phyloP scores from a whole-genome alignment of 805 yeast genomes.

The Lipomyces mesembrius region DNA sequence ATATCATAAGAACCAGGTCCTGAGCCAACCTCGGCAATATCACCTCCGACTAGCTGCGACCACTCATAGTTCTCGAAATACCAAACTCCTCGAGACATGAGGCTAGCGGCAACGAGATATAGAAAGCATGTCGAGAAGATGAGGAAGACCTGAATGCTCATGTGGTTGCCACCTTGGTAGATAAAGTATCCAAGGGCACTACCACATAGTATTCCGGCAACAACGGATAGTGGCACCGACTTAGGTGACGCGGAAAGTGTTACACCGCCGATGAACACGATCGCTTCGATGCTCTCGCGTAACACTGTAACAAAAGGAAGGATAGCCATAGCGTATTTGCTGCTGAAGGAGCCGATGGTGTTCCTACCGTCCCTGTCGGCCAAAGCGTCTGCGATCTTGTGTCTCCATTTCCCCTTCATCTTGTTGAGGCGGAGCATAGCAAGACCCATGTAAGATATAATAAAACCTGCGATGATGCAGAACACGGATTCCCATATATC shows the following conservation, averaged over 20 bases:
- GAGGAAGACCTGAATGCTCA: slow-evolving; percentile 86
- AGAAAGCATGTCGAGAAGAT: slow-evolving; percentile 85
- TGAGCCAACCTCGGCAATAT: slow-evolving; percentile 87
- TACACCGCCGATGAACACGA: slow-evolving; percentile 95
- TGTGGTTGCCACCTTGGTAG: slow-evolving; percentile 79
- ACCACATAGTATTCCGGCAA: slow-evolving; percentile 85
- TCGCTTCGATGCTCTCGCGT: slow-evolving; percentile 97
- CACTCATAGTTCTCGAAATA: slow-evolving; percentile 73
- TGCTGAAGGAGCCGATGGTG: slow-evolving; percentile 49
- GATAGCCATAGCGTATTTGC: slow-evolving; percentile 85
- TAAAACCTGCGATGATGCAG: slow-evolving; percentile 83
- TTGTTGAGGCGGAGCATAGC: slow-evolving; percentile 95
- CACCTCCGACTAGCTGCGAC: slow-evolving; percentile 81
- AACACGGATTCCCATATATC: slow-evolving; percentile 98
- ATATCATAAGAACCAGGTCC: slow-evolving; percentile 96
- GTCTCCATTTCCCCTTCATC: slow-evolving; percentile 96
- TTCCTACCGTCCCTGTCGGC: slow-evolving; percentile 47
- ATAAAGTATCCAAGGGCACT: slow-evolving; percentile 66
- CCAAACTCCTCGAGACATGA: slow-evolving; percentile 94
- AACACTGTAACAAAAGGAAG: slow-evolving; percentile 88
- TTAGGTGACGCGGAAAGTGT: slow-evolving; percentile 69
- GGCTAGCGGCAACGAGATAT: slow-evolving; percentile 88
- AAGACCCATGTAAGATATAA: slow-evolving; percentile 93
- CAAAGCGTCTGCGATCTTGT: slow-evolving; percentile 85
- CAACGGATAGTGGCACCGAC: slow-evolving; percentile 90